phyloP scores from a whole-genome alignment of 2,329 filamentous ascomycete genomes.

The Penicillium sp. region DNA sequence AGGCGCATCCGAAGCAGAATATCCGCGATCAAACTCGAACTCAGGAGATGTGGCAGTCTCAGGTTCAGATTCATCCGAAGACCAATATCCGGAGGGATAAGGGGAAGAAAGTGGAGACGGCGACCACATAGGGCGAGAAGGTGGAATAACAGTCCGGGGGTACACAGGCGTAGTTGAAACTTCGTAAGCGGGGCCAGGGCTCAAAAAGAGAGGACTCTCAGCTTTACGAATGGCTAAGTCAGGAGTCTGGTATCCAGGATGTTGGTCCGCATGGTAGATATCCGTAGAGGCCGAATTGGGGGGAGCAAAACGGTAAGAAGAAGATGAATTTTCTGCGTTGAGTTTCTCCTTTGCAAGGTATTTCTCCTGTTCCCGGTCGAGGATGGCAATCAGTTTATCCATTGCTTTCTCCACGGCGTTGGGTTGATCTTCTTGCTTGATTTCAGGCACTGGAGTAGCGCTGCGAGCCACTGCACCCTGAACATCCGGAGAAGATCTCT shows the following conservation, averaged over 20 bases:
- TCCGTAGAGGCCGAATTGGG: background rate
- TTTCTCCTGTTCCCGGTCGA: background rate
- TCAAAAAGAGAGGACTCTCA: background rate
- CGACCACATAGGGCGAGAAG: too few relatives aligned
- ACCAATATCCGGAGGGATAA: background rate
- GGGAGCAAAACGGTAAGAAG: background rate
- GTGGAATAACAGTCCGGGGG: background rate
- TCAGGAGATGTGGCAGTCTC: background rate
- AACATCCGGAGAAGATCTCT: too few relatives aligned
- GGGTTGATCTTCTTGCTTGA: background rate
- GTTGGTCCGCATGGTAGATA: background rate
- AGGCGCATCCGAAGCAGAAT: background rate
- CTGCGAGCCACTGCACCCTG: background rate
- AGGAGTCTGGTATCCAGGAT: background rate
- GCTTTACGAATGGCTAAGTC: too few relatives aligned
- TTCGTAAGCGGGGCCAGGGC: background rate
- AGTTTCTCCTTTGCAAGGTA: background rate
- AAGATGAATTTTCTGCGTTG: background rate
- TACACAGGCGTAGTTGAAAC: background rate
- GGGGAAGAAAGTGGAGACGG: too few relatives aligned
- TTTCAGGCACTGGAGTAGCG: background rate
- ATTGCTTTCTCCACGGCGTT: background rate
- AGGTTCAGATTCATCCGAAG: background rate
- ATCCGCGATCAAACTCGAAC: background rate
- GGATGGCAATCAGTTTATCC: background rate